Evolutionary conservation across 192 early-diverging fungal genomes (phyloP).

Genomic region (Pilaira anomala): DNA sequence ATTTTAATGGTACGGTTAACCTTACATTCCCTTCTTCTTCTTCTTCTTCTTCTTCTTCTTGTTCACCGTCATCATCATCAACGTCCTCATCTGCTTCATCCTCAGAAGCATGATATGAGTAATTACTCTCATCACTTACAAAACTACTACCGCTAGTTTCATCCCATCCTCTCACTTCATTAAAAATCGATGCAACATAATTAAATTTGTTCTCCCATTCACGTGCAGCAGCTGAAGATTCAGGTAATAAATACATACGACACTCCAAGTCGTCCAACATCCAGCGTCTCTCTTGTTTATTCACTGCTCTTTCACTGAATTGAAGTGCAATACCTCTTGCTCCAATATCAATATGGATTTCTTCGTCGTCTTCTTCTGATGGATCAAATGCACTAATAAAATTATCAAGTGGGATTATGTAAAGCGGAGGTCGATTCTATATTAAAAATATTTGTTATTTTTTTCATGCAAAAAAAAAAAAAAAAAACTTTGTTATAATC

Average conservation of each 20-base stretch:
- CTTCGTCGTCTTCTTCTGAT: slow-evolving; percentile 21
- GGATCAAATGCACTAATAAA: slow-evolving; percentile 20
- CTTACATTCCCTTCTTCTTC: not conserved
- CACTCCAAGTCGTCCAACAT: slow-evolving; percentile 19
- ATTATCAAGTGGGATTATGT: slow-evolving; percentile 29
- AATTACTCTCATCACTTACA: not conserved
- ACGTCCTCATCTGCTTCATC: not conserved
- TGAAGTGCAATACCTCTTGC: slow-evolving; percentile 24
- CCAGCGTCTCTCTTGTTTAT: not conserved
- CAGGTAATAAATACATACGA: slow-evolving; percentile 32
- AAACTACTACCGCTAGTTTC: not conserved
- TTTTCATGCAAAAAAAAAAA: too few species aligned
- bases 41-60: not conserved
- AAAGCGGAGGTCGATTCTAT: slow-evolving; percentile 12
- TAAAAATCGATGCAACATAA: slow-evolving; percentile 24
- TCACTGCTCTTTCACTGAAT: slow-evolving; percentile 19
- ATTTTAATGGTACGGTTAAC: slow-evolving; percentile 7
- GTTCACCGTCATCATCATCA: not conserved
- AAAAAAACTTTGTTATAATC: too few species aligned
- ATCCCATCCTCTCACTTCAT: slow-evolving; percentile 16
- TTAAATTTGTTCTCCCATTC: slow-evolving; percentile 27
- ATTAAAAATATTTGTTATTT: not conserved
- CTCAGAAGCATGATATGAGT: not conserved
- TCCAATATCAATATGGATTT: slow-evolving; percentile 18
- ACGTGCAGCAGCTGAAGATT: slow-evolving; percentile 15